Base-by-base conservation (phyloP, 345 rosid genomes). In the Eucalyptus curtisii region DNA sequence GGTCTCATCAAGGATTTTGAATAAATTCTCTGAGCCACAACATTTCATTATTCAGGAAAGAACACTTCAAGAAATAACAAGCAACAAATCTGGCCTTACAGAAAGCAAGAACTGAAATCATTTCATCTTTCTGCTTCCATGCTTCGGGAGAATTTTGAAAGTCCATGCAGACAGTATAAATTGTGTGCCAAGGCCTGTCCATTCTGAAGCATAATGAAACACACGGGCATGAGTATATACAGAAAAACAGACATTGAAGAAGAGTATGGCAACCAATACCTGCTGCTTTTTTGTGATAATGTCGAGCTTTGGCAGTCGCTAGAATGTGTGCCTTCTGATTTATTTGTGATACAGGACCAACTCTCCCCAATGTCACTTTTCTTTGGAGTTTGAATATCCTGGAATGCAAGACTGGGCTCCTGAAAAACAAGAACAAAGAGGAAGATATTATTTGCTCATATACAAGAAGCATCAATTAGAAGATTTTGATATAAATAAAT, bases 121-220 rank as follows among this genome's bases (percentile, higher is more conserved):
- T 90, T 86, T 55, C 76, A 49, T 92, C 89, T 42, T 88, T 88
- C 45, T 84, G 66, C 53, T 45, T 89, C 89, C 90, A 94, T 87
- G 90, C 88, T 88, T 91, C 95, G 50, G 99, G 97, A 86, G 96
- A 94, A 92, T 91, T 90, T 55, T 91, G 89, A 88, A 93, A 89
- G 91, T 93, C 95, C 92, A 91, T 55, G 90, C 96, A 94, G 30
- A 96, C 99, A 25, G 93, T 96, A 89, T 96, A 95, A 90, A 95
- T 93, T 5, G 93, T 94, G 89, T 89, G 93, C 98, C 98, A 96
- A 52, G 91, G 94, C 49, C 91, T 94, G 89, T 94, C 93, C 89
- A 87, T 90, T 79, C 91, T 89, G 88, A 91, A 91, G 91, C 90
- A 85, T 87, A 90, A 92, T 90, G 89, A 90, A 86, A 87, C 86